These are phyloP conservation scores for Aspergillus persii DNA, from an alignment of 2,329 filamentous ascomycete genomes.

Conservation along the genomic window DNA sequence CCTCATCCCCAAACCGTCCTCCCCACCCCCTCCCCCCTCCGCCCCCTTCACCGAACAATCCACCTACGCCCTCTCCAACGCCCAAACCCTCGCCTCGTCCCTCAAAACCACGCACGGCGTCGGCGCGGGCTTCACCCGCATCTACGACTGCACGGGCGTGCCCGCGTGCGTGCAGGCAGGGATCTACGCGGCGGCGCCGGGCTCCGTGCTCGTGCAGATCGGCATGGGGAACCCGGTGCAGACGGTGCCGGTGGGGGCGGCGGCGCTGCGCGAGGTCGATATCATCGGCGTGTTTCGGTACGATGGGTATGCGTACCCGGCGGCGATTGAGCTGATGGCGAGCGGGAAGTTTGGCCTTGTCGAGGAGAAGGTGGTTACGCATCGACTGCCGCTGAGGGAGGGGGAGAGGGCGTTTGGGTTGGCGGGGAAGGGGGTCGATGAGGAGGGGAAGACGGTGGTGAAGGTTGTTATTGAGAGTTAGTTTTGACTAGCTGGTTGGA, in stretches of 20 bases:
- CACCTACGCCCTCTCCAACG: conserved; percentile 33
- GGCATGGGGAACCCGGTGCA: conserved; percentile 58
- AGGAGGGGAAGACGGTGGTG: conserved; percentile 51
- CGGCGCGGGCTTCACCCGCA: conserved; percentile 39
- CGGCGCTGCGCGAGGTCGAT: conserved; percentile 57
- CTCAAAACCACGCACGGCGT: conserved; percentile 29
- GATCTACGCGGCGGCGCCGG: conserved; percentile 46
- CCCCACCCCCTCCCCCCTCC: conserved; percentile 31
- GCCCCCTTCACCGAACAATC: conserved; percentile 34
- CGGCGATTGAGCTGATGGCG: conserved; percentile 53
- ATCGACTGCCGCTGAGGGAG: conserved; percentile 48
- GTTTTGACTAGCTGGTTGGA: not conserved
- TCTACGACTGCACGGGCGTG: conserved; percentile 48
- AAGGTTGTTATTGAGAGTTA: conserved; percentile 50
- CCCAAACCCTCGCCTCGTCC: conserved; percentile 34
- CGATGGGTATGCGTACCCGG: conserved; percentile 52
- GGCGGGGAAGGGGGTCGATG: conserved; percentile 51
- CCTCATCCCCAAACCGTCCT: conserved; percentile 33
- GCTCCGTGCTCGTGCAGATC: conserved; percentile 54
- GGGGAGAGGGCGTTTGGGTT: conserved; percentile 53
- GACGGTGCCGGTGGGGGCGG: conserved; percentile 53
- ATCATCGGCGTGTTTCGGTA: conserved; percentile 59
- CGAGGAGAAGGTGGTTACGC: conserved; percentile 53
- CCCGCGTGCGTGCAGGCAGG: conserved; percentile 46
- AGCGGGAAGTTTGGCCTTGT: conserved; percentile 51